Conservation (phyloP, 768 basidiomycete genomes). For the Podaxis sp. region DNA sequence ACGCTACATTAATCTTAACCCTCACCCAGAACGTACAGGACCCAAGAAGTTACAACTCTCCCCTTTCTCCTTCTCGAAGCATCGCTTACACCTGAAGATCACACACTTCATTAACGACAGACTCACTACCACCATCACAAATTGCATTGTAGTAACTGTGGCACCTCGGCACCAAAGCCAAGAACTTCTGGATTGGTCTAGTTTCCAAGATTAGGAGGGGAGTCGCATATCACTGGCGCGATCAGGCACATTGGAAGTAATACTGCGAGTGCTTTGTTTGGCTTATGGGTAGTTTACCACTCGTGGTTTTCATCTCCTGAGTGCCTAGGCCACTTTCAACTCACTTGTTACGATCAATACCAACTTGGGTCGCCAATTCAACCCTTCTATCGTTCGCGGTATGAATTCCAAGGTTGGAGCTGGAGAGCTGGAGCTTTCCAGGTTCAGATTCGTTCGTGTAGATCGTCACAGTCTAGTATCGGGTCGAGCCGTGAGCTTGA, state of each 20-base stretch:
- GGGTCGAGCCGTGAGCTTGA: background rate
- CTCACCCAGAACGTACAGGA: background rate
- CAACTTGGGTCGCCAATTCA: background rate
- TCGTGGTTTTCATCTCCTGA: background rate
- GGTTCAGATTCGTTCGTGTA: constrained; percentile 4
- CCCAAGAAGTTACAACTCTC: background rate
- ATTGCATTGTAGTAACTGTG: background rate
- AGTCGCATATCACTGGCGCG: too few relatives aligned
- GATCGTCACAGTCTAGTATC: background rate
- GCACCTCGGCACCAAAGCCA: background rate
- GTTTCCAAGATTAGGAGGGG: background rate
- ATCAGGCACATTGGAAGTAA: background rate
- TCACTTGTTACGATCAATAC: background rate
- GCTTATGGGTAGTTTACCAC: background rate
- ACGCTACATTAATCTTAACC: background rate
- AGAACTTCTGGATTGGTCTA: background rate
- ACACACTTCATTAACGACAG: background rate
- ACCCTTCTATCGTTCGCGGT: background rate
- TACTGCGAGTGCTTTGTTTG: background rate
- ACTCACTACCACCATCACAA: background rate
- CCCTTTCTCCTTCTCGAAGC: background rate
- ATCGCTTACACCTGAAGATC: background rate
- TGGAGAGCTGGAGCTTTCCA: too few relatives aligned
- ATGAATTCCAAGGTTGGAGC: background rate
- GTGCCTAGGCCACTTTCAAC: background rate